Evolutionary conservation across 2,329 filamentous ascomycete genomes (phyloP).

Genomic region (Pseudocercospora macadamiae): DNA sequence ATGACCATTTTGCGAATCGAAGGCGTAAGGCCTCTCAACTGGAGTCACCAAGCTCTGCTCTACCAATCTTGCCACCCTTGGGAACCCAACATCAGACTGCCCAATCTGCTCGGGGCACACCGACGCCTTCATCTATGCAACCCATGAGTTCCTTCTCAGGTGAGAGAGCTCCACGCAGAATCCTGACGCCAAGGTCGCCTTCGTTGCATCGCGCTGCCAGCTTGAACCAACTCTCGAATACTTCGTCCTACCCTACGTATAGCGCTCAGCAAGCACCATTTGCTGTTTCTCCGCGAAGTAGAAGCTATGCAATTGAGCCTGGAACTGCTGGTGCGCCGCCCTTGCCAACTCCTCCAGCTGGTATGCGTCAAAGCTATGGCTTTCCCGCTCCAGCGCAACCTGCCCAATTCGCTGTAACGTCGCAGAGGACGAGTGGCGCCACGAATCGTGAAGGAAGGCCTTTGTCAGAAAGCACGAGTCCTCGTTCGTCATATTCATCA

Average conservation of each 20-base stretch:
- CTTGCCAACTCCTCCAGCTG: slow-evolving; percentile 51
- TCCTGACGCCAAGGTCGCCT: slow-evolving; percentile 63
- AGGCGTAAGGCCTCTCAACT: slow-evolving; percentile 49
- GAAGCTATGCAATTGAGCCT: slow-evolving; percentile 49
- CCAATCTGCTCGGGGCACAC: slow-evolving; percentile 21
- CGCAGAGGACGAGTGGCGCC: slow-evolving; percentile 41
- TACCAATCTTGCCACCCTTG: slow-evolving; percentile 39
- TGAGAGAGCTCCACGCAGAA: slow-evolving; percentile 43
- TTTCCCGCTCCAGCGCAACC: slow-evolving; percentile 41
- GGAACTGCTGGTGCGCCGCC: slow-evolving; percentile 49
- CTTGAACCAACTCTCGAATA: slow-evolving; percentile 46
- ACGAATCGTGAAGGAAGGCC: slow-evolving; percentile 25
- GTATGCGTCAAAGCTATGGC: slow-evolving; percentile 40
- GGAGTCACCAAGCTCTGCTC: slow-evolving; percentile 45
- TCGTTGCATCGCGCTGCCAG: slow-evolving; percentile 54
- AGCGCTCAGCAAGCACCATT: slow-evolving; percentile 56
- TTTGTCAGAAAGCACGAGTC: slow-evolving; percentile 45
- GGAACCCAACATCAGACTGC: slow-evolving; percentile 14
- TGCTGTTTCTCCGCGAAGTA: slow-evolving; percentile 44
- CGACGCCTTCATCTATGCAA: slow-evolving; percentile 29
- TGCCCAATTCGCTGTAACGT: slow-evolving; percentile 40
- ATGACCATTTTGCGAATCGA: slow-evolving; percentile 38
- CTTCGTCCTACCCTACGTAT: slow-evolving; percentile 48
- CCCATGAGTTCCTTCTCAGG: slow-evolving; percentile 9
- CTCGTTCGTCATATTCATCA: slow-evolving; percentile 52